These are phyloP conservation scores for Pestalotiopsis sp. DNA, from an alignment of 2,329 filamentous ascomycete species.

Conservation along the genomic window DNA sequence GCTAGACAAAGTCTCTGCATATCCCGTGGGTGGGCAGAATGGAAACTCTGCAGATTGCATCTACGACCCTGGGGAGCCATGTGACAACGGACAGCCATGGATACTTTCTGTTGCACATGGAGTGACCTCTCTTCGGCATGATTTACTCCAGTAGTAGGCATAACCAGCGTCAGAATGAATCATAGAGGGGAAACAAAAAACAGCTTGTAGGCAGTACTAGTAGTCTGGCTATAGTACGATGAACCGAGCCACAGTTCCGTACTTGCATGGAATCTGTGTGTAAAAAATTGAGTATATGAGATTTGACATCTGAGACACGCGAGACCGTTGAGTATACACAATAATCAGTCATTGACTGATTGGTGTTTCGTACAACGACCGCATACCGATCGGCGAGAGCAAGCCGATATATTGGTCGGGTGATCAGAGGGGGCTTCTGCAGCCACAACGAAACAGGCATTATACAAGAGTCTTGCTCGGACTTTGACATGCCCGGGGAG, in stretches of 20 bases:
- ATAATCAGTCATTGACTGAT: too few relatives aligned
- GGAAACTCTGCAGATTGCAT: not conserved
- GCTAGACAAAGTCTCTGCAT: not conserved
- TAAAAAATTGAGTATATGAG: too few relatives aligned
- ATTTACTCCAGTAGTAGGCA: not conserved
- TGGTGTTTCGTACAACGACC: too few relatives aligned
- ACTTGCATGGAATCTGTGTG: too few relatives aligned
- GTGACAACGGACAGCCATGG: not conserved
- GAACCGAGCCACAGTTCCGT: too few relatives aligned
- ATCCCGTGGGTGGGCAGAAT: not conserved
- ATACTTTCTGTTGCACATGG: not conserved
- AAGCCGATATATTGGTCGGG: not conserved
- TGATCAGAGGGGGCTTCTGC: not conserved
- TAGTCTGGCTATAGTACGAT: too few relatives aligned
- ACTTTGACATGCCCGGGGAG: not conserved
- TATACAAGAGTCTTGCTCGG: not conserved
- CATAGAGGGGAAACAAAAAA: not conserved
- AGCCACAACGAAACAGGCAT: not conserved
- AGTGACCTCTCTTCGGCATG: not conserved
- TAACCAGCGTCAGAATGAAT: not conserved
- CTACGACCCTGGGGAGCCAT: not conserved
- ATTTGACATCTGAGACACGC: too few relatives aligned
- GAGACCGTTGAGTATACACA: too few relatives aligned
- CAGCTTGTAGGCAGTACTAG: too few relatives aligned
- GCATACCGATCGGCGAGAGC: too few relatives aligned